These are phyloP conservation scores for Parafenestella ontariensis DNA, from an alignment of 2,329 filamentous ascomycete genomes.

Conservation along the genomic window DNA sequence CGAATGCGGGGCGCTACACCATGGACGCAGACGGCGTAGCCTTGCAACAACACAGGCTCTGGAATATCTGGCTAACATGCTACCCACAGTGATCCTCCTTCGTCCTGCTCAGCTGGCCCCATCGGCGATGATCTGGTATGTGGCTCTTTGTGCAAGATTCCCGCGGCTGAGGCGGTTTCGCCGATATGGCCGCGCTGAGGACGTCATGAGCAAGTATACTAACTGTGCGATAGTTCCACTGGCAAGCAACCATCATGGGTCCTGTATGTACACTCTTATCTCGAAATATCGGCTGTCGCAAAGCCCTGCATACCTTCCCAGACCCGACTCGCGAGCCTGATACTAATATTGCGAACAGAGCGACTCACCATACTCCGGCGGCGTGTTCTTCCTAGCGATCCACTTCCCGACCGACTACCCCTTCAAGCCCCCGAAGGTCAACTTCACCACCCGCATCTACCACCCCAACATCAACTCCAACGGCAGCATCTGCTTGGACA, in stretches of 20 bases:
- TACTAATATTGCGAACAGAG: constrained; percentile 62
- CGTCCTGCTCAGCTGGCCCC: constrained; percentile 96
- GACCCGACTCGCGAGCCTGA: constrained; percentile 3
- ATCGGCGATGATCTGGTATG: constrained; percentile 97
- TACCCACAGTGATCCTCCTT: constrained; percentile 84
- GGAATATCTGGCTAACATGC: constrained; percentile 42
- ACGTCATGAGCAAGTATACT: constrained; percentile 34
- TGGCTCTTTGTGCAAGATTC: constrained; percentile 40
- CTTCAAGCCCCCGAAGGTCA: constrained; percentile 99
- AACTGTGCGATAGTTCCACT: constrained; percentile 79
- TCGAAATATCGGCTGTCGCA: neutral
- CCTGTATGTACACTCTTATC: constrained; percentile 71
- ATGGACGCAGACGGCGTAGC: constrained; percentile 15
- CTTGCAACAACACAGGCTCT: constrained; percentile 10
- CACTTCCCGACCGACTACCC: constrained; percentile 99
- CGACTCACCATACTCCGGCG: constrained; percentile 96
- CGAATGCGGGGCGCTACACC: constrained; percentile 41
- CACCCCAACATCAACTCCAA: constrained; percentile 99
- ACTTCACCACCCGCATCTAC: constrained; percentile 99
- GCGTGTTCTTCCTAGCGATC: constrained; percentile 98
- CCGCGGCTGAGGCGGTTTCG: constrained; percentile 41
- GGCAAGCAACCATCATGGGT: constrained; percentile 99
- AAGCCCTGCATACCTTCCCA: constrained; percentile 8
- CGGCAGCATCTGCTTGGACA: constrained; percentile 98
- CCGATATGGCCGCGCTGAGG: constrained; percentile 16